phyloP scores from a whole-genome alignment of 2,329 filamentous ascomycete genomes.

The Eurotiales sp. region DNA sequence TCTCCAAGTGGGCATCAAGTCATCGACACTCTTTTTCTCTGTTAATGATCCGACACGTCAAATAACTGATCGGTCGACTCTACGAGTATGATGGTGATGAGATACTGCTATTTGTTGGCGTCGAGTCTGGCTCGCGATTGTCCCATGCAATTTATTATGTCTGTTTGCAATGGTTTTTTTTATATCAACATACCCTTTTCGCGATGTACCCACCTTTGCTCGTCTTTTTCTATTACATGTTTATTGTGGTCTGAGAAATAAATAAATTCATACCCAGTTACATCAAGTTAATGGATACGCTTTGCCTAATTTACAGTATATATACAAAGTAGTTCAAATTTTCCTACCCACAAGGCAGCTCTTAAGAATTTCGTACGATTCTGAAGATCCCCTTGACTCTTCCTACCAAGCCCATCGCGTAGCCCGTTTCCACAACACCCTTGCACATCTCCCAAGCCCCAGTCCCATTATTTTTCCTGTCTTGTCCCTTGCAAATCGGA shows the following conservation, averaged over 20 bases:
- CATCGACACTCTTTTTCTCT: neutral
- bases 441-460: conserved; percentile 58
- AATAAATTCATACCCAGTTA: neutral
- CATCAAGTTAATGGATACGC: too few species aligned
- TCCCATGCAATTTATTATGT: too few species aligned
- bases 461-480: conserved; percentile 50
- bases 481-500: conserved; percentile 64
- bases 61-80: too few species aligned
- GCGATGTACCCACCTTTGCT: neutral
- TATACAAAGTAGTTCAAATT: too few species aligned
- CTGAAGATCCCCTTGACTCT: conserved; percentile 35
- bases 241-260: neutral
- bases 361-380: conserved; percentile 36
- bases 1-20: too few species aligned
- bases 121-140: neutral
- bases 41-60: neutral
- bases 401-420: conserved; percentile 41
- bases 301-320: neutral
- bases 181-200: neutral
- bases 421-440: conserved; percentile 44
- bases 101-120: neutral
- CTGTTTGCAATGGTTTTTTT: too few species aligned
- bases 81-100: conserved; percentile 2
- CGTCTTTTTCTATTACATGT: too few species aligned
- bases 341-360: neutral